phyloP scores from a whole-genome alignment of 106 monocot genomes.

The Apostasia ramifera region DNA sequence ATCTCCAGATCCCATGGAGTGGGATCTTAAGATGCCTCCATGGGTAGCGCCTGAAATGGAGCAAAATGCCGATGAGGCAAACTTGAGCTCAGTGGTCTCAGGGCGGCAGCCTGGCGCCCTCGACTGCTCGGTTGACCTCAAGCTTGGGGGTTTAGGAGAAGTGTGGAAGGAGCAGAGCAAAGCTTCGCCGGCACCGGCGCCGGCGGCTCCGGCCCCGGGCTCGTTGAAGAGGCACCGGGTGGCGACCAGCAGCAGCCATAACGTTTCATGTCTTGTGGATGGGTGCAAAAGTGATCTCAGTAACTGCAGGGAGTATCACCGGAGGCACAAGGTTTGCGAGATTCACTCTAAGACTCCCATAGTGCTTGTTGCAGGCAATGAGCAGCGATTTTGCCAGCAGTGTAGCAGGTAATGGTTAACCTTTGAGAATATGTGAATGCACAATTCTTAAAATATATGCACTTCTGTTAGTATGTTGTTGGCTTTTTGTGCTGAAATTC shows the following conservation, averaged over 20 bases:
- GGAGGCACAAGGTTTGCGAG: conserved; percentile 73
- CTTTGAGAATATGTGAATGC: too few species aligned
- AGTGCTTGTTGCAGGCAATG: conserved; percentile 47
- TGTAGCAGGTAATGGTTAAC: conserved; percentile 53
- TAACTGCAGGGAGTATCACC: conserved; percentile 55
- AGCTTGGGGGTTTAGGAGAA: conserved; percentile 32
- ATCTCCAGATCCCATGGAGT: conserved; percentile 33
- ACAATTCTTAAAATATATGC: too few species aligned
- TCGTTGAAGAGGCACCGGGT: conserved; percentile 31
- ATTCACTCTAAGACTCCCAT: conserved; percentile 61
- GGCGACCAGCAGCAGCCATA: conserved; percentile 16
- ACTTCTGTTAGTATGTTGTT: too few species aligned
- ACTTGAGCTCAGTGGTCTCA: conserved; percentile 10
- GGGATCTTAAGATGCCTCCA: conserved; percentile 56
- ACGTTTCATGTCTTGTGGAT: conserved; percentile 43
- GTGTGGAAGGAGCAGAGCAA: conserved; percentile 31
- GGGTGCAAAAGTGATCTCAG: conserved; percentile 61
- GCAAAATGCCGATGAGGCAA: conserved; percentile 13
- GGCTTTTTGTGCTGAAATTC: too few species aligned
- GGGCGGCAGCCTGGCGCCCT: not conserved
- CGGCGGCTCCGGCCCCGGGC: conserved; percentile 12
- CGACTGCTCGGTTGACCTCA: conserved; percentile 36
- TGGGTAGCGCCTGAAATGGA: conserved; percentile 51
- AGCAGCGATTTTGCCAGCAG: conserved; percentile 79
- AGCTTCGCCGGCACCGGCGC: conserved; percentile 20